Evolutionary conservation across 2,329 filamentous ascomycete species (phyloP).

Genomic region (Colletotrichum tropicale): DNA sequence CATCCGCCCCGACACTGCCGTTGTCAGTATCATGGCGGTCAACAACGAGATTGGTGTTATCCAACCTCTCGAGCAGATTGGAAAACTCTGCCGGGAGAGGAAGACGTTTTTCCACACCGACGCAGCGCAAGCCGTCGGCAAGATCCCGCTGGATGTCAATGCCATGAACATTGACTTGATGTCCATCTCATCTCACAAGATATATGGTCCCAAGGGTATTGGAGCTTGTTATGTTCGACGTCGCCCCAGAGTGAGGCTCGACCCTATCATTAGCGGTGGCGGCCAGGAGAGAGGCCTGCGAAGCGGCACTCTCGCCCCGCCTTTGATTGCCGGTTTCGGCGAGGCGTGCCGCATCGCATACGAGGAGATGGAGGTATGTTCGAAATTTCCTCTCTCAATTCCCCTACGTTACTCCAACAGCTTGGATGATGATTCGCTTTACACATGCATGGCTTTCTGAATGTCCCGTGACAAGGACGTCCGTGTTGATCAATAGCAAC

Average conservation of each 20-base stretch:
- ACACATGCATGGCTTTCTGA: constrained; percentile 92
- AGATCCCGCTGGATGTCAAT: constrained; percentile 96
- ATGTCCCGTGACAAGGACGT: constrained; percentile 66
- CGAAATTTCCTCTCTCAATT: constrained; percentile 6
- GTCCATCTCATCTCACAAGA: constrained; percentile 98
- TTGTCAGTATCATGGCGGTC: constrained; percentile 98
- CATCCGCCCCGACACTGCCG: constrained; percentile 86
- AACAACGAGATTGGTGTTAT: constrained; percentile 99
- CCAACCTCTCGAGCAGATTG: constrained; percentile 92
- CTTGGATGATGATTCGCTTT: constrained; percentile 78
- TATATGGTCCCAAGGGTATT: constrained; percentile 97
- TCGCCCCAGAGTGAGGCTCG: constrained; percentile 89
- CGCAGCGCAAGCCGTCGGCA: constrained; percentile 95
- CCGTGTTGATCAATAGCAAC: constrained; percentile 70
- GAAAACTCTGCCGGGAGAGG: constrained; percentile 85
- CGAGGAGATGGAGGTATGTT: constrained; percentile 86
- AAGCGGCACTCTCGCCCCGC: constrained; percentile 91
- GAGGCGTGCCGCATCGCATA: constrained; percentile 93
- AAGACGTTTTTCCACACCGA: constrained; percentile 99
- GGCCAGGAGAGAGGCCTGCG: constrained; percentile 94
- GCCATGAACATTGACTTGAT: constrained; percentile 98
- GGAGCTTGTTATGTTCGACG: constrained; percentile 95
- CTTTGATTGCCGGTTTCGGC: constrained; percentile 89
- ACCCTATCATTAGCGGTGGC: constrained; percentile 94
- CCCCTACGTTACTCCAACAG: constrained; percentile 18